Percentiles rank a stretch among this genome's conserved stretches.
phyloP scores from a whole-genome alignment of 169 alveolate genomes.

The Plasmodium relictum region DNA sequence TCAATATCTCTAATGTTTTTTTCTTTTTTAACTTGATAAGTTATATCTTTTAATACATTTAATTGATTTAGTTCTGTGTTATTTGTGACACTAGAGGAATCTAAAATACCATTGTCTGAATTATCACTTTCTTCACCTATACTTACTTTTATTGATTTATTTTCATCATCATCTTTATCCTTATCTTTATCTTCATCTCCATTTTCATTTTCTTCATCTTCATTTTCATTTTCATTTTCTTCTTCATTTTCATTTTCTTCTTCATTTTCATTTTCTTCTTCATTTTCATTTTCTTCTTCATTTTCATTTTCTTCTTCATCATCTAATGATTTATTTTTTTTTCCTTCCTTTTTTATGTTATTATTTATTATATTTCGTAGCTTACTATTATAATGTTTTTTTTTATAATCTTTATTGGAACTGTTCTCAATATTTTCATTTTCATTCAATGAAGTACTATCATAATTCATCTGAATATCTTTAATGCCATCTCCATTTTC shows the following conservation, averaged over 20 bases:
- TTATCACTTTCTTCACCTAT: constrained; percentile 5
- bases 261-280: background rate
- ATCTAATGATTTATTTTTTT: constrained; percentile 9
- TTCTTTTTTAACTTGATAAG: constrained; percentile 45
- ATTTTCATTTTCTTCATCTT: background rate
- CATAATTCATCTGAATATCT: background rate
- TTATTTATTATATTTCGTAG: background rate
- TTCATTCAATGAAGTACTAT: background rate
- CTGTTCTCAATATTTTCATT: constrained; percentile 1
- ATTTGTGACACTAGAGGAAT: background rate
- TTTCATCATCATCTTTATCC: background rate
- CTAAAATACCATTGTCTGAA: background rate
- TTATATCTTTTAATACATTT: constrained; percentile 45
- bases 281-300: background rate
- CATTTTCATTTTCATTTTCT: background rate
- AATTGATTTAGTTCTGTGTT: constrained; percentile 23
- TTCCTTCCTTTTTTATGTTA: background rate
- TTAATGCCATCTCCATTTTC: background rate
- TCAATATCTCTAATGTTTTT: constrained; percentile 4
- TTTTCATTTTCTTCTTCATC: background rate
- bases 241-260: background rate
- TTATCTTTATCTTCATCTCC: background rate
- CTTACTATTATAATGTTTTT: background rate
- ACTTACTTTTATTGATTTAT: background rate
- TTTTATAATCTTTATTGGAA: background rate